Percentiles rank a stretch among this genome's conserved stretches.
phyloP scores from a whole-genome alignment of 225 moss, liverwort and hornwort species.

The Takakia lepidozioides region DNA sequence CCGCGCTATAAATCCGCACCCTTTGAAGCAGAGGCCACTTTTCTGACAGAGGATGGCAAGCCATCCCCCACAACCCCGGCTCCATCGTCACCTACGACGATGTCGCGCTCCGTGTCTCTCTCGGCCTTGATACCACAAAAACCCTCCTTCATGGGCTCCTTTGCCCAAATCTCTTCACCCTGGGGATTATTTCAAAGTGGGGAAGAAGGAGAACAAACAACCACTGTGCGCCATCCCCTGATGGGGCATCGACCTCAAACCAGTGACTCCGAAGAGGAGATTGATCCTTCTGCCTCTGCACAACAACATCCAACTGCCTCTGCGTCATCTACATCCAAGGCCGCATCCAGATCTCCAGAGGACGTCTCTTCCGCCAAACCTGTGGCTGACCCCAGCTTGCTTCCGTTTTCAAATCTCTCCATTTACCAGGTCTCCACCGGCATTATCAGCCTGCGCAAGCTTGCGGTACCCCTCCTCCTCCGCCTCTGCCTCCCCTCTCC shows the following conservation, averaged over 20 bases:
- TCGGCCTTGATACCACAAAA: conserved; percentile 9
- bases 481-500: not conserved
- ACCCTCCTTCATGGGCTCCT: conserved; percentile 22
- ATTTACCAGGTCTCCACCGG: conserved; percentile 21
- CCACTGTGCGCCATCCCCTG: conserved; percentile 48
- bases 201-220: conserved; percentile 20
- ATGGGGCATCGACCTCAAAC: no score
- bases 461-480: conserved; percentile 24
- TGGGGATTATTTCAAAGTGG: conserved; percentile 49
- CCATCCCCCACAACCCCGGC: conserved; percentile 4
- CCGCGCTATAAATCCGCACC: no score
- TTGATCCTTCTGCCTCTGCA: no score
- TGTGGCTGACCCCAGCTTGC: conserved; percentile 22
- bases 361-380: conserved; percentile 35
- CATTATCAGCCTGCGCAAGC: conserved; percentile 49
- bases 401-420: conserved; percentile 22
- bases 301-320: conserved; percentile 37
- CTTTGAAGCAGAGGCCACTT: conserved; percentile 10
- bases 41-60: conserved; percentile 12
- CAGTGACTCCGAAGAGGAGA: no score
- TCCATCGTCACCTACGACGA: conserved; percentile 27
- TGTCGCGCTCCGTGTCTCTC: conserved; percentile 19
- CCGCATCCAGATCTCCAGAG: conserved; percentile 29
- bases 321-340: conserved; percentile 40
- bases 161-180: conserved; percentile 42